phyloP scores from a whole-genome alignment of 306 rosid genomes.

The Cicer yamashitae region DNA sequence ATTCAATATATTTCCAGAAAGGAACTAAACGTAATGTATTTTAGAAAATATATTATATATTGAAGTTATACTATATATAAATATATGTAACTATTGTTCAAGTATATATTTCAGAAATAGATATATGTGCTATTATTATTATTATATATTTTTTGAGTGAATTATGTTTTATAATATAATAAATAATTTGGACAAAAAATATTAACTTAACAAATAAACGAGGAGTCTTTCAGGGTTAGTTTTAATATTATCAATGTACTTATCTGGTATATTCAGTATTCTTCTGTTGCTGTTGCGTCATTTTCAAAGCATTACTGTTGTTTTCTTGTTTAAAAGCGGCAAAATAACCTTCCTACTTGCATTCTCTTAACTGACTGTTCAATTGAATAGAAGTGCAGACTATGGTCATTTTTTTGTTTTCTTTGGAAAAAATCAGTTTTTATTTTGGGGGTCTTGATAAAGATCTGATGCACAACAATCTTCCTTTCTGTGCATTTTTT shows the following conservation, averaged over 20 bases:
- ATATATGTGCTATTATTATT: no score
- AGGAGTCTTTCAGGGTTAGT: no score
- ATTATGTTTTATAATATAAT: no score
- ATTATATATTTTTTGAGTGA: no score
- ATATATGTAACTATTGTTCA: no score
- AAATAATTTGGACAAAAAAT: no score
- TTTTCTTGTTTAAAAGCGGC: constrained; percentile 12
- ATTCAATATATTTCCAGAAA: no score
- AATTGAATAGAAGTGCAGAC: constrained; percentile 34
- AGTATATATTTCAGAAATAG: no score
- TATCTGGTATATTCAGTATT: constrained; percentile 20
- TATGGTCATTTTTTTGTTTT: constrained; percentile 13
- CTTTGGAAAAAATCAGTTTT: background rate
- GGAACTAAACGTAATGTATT: no score
- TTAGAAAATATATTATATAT: no score
- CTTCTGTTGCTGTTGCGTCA: background rate
- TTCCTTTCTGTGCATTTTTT: constrained; percentile 19
- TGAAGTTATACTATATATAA: no score
- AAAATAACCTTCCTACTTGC: constrained; percentile 15
- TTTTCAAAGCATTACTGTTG: constrained; percentile 27
- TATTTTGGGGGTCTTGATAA: constrained; percentile 24
- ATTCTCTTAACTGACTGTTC: constrained; percentile 17
- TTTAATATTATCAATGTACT: background rate
- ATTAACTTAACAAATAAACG: no score
- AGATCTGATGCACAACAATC: constrained; percentile 16